Percentiles rank a stretch among this genome's conserved stretches.
Evolutionary conservation across 352 stramenopile genomes (phyloP).

Genomic region (Phytophthora meadii): DNA sequence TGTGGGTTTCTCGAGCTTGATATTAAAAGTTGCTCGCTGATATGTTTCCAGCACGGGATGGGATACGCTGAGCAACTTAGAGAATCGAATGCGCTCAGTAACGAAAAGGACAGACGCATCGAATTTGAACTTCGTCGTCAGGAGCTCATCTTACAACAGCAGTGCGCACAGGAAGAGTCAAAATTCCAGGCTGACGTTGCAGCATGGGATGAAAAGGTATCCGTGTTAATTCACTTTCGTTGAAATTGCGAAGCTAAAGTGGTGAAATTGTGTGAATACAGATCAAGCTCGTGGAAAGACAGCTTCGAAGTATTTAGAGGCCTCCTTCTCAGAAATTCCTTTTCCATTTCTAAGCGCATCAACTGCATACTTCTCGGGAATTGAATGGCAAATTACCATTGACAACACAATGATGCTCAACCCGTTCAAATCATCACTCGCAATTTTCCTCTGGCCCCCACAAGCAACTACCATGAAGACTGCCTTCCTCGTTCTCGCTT

Average conservation of each 20-base stretch:
- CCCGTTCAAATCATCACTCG: conserved; percentile 11
- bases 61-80: conserved; percentile 22
- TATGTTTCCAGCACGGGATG: conserved; percentile 28
- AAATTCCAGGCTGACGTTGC: conserved; percentile 33
- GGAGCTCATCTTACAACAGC: conserved; percentile 36
- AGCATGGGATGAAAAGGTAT: conserved; percentile 46
- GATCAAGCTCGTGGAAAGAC: conserved; percentile 34
- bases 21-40: not conserved
- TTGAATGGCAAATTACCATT: not conserved
- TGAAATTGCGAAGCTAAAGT: not conserved
- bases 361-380: conserved; percentile 15
- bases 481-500: conserved; percentile 14
- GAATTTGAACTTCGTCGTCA: conserved; percentile 39
- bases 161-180: conserved; percentile 36
- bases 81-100: conserved; percentile 11
- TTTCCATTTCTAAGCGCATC: too few relatives aligned
- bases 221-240: not conserved
- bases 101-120: conserved; percentile 29
- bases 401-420: too few relatives aligned
- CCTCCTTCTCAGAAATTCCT: not conserved
- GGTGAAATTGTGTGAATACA: conserved; percentile 10
- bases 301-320: conserved; percentile 27
- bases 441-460: conserved; percentile 10
- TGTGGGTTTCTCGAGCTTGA: not conserved
- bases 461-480: conserved; percentile 30